Evolutionary conservation across 345 rosid genomes (phyloP).

Genomic region (Raphanus raphanistrum): DNA sequence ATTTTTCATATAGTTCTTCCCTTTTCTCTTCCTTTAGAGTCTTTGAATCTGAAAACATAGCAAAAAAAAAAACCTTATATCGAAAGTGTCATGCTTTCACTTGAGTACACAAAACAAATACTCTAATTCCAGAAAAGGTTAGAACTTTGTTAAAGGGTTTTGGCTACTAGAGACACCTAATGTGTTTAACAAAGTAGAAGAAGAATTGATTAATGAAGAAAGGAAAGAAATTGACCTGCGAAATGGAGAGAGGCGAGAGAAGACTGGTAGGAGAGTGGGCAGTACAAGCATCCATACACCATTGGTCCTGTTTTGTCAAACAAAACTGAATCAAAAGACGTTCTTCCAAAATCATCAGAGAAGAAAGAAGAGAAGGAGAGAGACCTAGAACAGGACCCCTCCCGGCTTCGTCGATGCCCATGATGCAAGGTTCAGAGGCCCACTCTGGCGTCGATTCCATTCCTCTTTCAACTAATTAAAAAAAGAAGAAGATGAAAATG

Average conservation of each 20-base stretch:
- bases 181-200: not conserved
- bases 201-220: conserved; percentile 32
- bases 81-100: conserved; percentile 12
- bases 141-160: not conserved
- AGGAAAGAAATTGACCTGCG: conserved; percentile 62
- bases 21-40: conserved; percentile 93
- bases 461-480: not conserved
- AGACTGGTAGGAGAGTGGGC: conserved; percentile 69
- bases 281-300: conserved; percentile 96
- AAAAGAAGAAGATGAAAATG: no score
- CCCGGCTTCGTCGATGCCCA: conserved; percentile 97
- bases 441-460: conserved; percentile 50
- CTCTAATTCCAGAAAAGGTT: not conserved
- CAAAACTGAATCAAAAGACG: conserved; percentile 40
- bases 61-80: not conserved
- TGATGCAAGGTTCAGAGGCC: conserved; percentile 81
- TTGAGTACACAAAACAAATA: not conserved
- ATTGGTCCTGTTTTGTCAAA: conserved; percentile 66
- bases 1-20: conserved; percentile 73
- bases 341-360: not conserved
- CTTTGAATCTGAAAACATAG: conserved; percentile 66
- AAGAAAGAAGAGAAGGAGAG: not conserved
- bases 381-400: conserved; percentile 90
- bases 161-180: not conserved
- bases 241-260: conserved; percentile 77